phyloP scores from a whole-genome alignment of 2,329 filamentous ascomycete species.

The Didymosphaeria variabile region DNA sequence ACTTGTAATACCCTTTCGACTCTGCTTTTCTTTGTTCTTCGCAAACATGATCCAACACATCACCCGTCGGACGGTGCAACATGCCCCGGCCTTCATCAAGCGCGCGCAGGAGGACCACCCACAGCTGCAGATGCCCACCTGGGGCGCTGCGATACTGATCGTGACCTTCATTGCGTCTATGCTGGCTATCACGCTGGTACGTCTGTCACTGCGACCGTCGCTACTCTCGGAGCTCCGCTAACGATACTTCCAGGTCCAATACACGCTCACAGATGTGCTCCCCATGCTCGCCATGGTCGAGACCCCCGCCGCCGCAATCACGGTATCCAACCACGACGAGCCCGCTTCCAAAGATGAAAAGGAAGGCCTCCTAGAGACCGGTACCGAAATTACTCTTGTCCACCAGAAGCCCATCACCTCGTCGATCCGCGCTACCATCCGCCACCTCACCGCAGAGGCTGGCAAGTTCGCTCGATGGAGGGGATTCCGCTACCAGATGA shows the following conservation, averaged over 20 bases:
- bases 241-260: slow-evolving; percentile 50
- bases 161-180: slow-evolving; percentile 52
- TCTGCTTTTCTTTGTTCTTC: slow-evolving; percentile 16
- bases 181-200: slow-evolving; percentile 53
- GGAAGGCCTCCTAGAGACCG: slow-evolving; percentile 50
- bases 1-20: slow-evolving; percentile 13
- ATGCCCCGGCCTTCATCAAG: slow-evolving; percentile 40
- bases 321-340: slow-evolving; percentile 59
- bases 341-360: slow-evolving; percentile 53
- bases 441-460: slow-evolving; percentile 69
- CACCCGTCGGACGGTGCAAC: slow-evolving; percentile 43
- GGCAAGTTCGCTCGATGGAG: slow-evolving; percentile 75
- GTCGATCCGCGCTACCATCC: slow-evolving; percentile 65
- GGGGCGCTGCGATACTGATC: slow-evolving; percentile 40
- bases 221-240: background rate
- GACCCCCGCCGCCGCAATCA: slow-evolving; percentile 62
- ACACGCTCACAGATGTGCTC: slow-evolving; percentile 68
- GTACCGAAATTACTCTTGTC: slow-evolving; percentile 54
- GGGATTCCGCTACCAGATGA: slow-evolving; percentile 65
- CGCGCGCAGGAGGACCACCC: slow-evolving; percentile 26
- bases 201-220: slow-evolving; percentile 29
- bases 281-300: slow-evolving; percentile 72
- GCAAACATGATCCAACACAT: slow-evolving; percentile 38
- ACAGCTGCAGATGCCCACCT: slow-evolving; percentile 39
- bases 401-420: slow-evolving; percentile 68